Base-by-base conservation (phyloP, 1,139 yeast genomes). In the Geotrichum histeridarum region DNA sequence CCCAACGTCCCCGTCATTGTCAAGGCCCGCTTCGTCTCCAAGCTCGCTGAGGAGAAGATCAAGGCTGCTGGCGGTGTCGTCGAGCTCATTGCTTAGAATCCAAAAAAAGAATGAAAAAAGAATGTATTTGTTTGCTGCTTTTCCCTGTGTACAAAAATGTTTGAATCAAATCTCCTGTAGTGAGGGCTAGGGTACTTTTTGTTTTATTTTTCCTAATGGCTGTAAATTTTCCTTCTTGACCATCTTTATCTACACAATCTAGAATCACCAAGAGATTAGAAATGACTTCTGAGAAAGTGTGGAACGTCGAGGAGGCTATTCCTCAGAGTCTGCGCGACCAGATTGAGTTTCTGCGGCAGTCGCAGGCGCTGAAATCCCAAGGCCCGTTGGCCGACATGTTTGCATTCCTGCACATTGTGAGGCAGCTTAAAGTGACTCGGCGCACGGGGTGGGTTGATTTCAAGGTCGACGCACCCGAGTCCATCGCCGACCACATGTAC, bases 1-100 rank as follows among this genome's bases (percentile, higher is more conserved):
- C 99, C 99, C 78, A 74, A 86, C 70, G 97, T 90, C 71, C 99
- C 99, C 75, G 95, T 94, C 78, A 90, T 94, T 72, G 99, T 94
- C 77, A 91, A 88, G 83, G 98, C 99, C 71, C 91, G 99, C 86
- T 93, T 86, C 76, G 99, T 94, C 71, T 90, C 98, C 71, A 86
- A 90, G 82, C 85, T 90, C 76, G 99, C 99, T 76, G 99, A 94
- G 86, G 91, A 93, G 83, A 94, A 93, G 85, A 94, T 94, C 84
- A 89, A 88, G 85, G 98, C 95, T 76, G 99, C 86, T 75, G 99
- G 99, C 82, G 99, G 99, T 86, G 99, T 86, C 75, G 95, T 93
- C 78, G 99, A 93, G 83, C 89, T 93, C 77, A 79, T 93, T 78
- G 99, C 99, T 79, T 93, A 89, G 86, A 67, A 42, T 4, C 12